Evolutionary conservation across 805 yeast genomes (phyloP).

Genomic region (Myxozyma geophila): DNA sequence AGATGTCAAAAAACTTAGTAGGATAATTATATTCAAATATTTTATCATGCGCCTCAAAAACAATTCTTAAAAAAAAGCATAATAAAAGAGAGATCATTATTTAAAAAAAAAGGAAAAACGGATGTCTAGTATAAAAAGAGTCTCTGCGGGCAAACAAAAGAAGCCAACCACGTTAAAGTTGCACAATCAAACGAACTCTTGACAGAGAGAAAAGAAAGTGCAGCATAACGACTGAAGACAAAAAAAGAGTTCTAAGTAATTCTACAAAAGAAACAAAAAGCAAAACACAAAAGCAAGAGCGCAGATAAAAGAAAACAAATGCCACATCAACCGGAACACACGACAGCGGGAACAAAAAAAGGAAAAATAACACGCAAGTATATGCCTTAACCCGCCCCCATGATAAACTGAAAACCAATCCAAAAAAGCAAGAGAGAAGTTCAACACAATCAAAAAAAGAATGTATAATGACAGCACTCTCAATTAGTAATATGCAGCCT

Average conservation of each 20-base stretch:
- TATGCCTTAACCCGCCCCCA: not conserved
- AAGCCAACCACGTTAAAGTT: not conserved
- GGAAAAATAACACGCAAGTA: not conserved
- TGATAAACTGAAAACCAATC: not conserved
- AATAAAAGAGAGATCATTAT: too few relatives aligned
- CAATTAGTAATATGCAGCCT: constrained; percentile 1
- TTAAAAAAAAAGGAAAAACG: too few relatives aligned
- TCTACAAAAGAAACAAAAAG: not conserved
- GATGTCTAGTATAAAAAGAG: too few relatives aligned
- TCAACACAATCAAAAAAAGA: not conserved
- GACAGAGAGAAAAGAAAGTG: constrained; percentile 6
- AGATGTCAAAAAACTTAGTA: too few relatives aligned
- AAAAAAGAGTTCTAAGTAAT: not conserved
- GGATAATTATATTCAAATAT: too few relatives aligned
- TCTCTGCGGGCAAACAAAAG: not conserved
- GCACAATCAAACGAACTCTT: not conserved
- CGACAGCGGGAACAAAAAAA: not conserved
- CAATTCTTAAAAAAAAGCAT: too few relatives aligned
- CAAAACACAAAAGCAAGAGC: not conserved
- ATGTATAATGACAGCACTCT: not conserved
- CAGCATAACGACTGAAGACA: too few relatives aligned
- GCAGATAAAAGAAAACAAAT: not conserved
- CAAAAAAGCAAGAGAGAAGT: not conserved
- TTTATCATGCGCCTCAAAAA: too few relatives aligned
- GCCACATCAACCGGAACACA: constrained; percentile 4